Conservation (phyloP, 495 filamentous ascomycete genomes). For the Penicillium simplicissimum region DNA sequence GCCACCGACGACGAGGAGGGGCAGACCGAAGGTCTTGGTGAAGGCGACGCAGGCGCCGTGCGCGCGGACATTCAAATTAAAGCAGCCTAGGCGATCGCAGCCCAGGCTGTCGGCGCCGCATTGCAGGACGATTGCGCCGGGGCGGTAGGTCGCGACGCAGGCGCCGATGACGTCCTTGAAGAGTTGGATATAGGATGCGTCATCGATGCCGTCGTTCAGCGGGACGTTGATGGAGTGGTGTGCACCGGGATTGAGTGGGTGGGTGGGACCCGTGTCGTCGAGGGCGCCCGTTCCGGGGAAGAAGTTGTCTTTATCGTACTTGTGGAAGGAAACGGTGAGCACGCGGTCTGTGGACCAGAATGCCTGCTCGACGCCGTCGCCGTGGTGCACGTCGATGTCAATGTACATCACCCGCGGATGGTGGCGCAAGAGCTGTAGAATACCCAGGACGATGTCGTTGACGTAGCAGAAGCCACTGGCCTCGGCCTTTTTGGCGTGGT, state of each 20-base stretch:
- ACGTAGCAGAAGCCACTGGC: constrained; percentile 97
- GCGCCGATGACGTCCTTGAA: constrained; percentile 79
- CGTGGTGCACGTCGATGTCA: constrained; percentile 97
- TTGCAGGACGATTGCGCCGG: constrained; percentile 88
- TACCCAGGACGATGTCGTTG: constrained; percentile 96
- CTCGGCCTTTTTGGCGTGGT: constrained; percentile 93
- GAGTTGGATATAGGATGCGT: constrained; percentile 82
- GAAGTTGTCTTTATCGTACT: constrained; percentile 82
- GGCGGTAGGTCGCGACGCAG: constrained; percentile 73
- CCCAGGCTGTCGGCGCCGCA: constrained; percentile 95
- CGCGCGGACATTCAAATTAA: constrained; percentile 93
- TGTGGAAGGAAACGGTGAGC: constrained; percentile 95
- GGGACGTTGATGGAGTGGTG: constrained; percentile 69
- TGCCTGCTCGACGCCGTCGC: constrained; percentile 94
- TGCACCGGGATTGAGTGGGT: constrained; percentile 61
- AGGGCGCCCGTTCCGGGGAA: constrained; percentile 68
- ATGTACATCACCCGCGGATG: constrained; percentile 94
- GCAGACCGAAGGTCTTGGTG: constrained; percentile 74
- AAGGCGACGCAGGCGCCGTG: constrained; percentile 90
- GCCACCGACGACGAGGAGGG: constrained; percentile 87
- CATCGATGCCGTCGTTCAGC: constrained; percentile 80
- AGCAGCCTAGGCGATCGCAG: constrained; percentile 88
- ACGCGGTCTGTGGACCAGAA: constrained; percentile 97
- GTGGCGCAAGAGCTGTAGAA: constrained; percentile 83
- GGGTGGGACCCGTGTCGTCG: constrained; percentile 58